These are phyloP conservation scores for Raddia distichophylla DNA, from an alignment of 176 grass and related monocot species.

Conservation along the genomic window DNA sequence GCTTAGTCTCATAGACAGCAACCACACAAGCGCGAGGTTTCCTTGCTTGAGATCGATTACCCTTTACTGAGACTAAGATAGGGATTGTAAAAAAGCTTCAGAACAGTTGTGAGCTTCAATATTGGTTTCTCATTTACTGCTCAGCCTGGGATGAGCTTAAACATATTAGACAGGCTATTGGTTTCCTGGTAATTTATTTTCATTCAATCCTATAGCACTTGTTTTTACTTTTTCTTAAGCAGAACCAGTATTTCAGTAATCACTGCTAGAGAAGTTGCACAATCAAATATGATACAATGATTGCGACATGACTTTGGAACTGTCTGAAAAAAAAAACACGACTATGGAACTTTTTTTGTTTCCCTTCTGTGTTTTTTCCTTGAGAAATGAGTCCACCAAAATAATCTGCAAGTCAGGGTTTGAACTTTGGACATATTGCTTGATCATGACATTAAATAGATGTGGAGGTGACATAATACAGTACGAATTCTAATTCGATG, in stretches of 20 bases:
- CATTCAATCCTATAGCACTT: conserved; percentile 28
- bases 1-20: too few relatives aligned
- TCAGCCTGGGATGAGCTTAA: conserved; percentile 97
- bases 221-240: background rate
- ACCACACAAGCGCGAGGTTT: background rate
- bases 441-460: too few relatives aligned
- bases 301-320: conserved; percentile 7
- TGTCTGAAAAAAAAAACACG: background rate
- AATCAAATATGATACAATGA: conserved; percentile 4
- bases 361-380: conserved; percentile 7
- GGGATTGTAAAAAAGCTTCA: background rate
- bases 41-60: too few relatives aligned
- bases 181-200: conserved; percentile 85
- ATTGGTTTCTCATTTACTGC: conserved; percentile 41
- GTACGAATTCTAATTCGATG: too few relatives aligned
- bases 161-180: conserved; percentile 99
- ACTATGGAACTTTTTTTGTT: background rate
- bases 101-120: background rate
- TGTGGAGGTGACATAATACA: too few relatives aligned
- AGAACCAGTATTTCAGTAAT: conserved; percentile 13
- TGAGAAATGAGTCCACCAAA: background rate
- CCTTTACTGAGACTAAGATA: too few relatives aligned
- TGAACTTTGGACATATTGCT: background rate
- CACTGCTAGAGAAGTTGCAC: background rate
- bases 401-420: conserved; percentile 15